Conservation (phyloP, 1,284 basidiomycete species). For the Moesziomyces parantarcticus region DNA sequence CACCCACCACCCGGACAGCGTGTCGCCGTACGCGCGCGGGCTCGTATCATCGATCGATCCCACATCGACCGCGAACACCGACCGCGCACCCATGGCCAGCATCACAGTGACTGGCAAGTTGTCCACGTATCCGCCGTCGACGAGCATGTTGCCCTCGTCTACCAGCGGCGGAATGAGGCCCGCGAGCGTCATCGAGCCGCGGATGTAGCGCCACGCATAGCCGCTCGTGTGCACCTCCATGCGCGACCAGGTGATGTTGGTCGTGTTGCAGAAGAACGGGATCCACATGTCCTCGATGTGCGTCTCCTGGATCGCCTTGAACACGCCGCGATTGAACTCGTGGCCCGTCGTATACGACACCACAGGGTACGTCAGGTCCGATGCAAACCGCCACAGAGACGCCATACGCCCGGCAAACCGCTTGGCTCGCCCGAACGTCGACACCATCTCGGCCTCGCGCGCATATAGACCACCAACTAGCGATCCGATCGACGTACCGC, state of each 20-base stretch:
- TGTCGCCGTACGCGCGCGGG: slow-evolving; percentile 92
- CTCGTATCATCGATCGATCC: slow-evolving; percentile 96
- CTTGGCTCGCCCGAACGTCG: slow-evolving; percentile 85
- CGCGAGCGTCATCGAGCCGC: slow-evolving; percentile 97
- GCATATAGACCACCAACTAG: slow-evolving; percentile 97
- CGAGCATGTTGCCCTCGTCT: slow-evolving; percentile 82
- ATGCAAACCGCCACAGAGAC: slow-evolving; percentile 92
- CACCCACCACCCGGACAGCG: slow-evolving; percentile 96
- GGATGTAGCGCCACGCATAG: slow-evolving; percentile 75
- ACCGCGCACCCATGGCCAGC: slow-evolving; percentile 88
- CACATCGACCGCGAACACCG: slow-evolving; percentile 95
- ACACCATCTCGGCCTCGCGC: slow-evolving; percentile 88
- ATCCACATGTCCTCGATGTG: slow-evolving; percentile 98
- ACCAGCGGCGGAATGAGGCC: slow-evolving; percentile 94
- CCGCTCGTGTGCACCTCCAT: slow-evolving; percentile 98
- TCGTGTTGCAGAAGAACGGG: slow-evolving; percentile 97
- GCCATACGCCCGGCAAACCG: slow-evolving; percentile 91
- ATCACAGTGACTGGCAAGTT: slow-evolving; percentile 81
- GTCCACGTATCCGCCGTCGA: slow-evolving; percentile 60
- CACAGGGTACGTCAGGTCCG: slow-evolving; percentile 95
- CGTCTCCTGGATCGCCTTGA: slow-evolving; percentile 49
- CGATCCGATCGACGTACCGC: slow-evolving; percentile 85
- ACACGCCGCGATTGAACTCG: slow-evolving; percentile 56
- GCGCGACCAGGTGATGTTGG: slow-evolving; percentile 94
- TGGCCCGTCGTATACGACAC: slow-evolving; percentile 95